These are phyloP conservation scores for Thecaphora thlaspeos DNA, from an alignment of 1,284 basidiomycete genomes.

Conservation along the genomic window DNA sequence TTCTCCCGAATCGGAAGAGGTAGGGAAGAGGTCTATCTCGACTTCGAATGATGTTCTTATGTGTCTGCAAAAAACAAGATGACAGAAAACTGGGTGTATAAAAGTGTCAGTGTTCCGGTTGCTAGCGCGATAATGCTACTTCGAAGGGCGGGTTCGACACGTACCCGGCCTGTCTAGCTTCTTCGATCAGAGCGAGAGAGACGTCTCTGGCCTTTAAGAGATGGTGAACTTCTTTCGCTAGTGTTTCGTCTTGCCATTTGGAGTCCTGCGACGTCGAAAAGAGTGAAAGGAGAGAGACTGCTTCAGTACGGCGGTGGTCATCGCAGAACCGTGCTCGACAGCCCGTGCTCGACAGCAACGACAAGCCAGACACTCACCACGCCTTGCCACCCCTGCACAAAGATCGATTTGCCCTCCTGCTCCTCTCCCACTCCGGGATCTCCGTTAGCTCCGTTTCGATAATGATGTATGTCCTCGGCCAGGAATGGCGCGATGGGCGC, in stretches of 20 bases:
- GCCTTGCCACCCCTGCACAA: constrained; percentile 40
- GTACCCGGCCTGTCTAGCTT: constrained; percentile 22
- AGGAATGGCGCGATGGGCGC: constrained; percentile 88
- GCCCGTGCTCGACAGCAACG: not conserved
- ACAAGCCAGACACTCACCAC: constrained; percentile 14
- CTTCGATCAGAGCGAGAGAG: constrained; percentile 29
- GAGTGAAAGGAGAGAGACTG: not conserved
- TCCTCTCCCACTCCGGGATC: constrained; percentile 31
- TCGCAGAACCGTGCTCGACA: constrained; percentile 2
- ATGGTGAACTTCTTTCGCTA: constrained; percentile 9
- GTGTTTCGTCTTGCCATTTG: constrained; percentile 17
- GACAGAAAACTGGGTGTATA: not conserved
- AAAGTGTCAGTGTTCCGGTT: too few relatives aligned
- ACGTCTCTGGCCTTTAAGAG: constrained; percentile 31
- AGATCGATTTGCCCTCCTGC: constrained; percentile 30
- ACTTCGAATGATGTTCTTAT: constrained; percentile 40
- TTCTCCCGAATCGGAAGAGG: not conserved
- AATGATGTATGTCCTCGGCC: constrained; percentile 81
- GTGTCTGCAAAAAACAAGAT: not conserved
- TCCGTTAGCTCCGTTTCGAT: constrained; percentile 36
- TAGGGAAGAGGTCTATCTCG: constrained; percentile 23
- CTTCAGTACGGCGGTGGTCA: constrained; percentile 6
- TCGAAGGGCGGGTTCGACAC: not conserved
- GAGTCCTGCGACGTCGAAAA: too few relatives aligned
- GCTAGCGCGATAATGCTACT: too few relatives aligned